Conservation (phyloP, 2,329 filamentous ascomycete species). For the Fusarium protoensiforme region DNA sequence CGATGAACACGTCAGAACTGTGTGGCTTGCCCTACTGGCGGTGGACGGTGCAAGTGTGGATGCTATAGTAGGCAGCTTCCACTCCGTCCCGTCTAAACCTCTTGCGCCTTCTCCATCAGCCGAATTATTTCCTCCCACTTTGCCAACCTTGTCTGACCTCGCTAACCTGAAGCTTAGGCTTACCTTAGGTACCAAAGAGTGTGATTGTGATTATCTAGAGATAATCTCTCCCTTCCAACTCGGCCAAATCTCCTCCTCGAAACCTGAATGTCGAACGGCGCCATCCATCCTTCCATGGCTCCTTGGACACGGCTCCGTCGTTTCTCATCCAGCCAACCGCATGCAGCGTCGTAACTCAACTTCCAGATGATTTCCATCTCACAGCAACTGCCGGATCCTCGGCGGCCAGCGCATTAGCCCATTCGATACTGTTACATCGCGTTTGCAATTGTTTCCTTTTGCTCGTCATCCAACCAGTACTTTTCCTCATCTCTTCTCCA, state of each 20-base stretch:
- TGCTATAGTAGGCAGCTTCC: constrained; percentile 20
- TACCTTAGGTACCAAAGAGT: background rate
- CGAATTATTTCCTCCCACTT: background rate
- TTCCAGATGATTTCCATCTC: constrained; percentile 22
- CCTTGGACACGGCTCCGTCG: background rate
- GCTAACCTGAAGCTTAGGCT: background rate
- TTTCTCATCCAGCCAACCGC: background rate
- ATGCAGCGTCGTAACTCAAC: constrained; percentile 1
- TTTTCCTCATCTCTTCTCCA: constrained; percentile 35
- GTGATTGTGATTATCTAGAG: background rate
- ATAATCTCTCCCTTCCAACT: background rate
- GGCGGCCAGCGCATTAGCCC: constrained; percentile 27
- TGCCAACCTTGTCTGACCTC: background rate
- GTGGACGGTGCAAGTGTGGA: constrained; percentile 9
- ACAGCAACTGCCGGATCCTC: constrained; percentile 37
- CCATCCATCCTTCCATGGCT: constrained; percentile 4
- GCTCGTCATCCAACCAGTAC: constrained; percentile 17
- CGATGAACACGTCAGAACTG: constrained; percentile 38
- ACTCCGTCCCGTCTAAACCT: background rate
- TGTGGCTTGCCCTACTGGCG: background rate
- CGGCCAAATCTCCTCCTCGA: background rate
- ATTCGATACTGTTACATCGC: constrained; percentile 38
- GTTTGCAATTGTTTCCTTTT: constrained; percentile 20
- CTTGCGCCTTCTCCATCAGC: background rate
- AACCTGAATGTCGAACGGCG: constrained; percentile 21